These are phyloP conservation scores for Striga hermonthica DNA, from an alignment of 305 asterid genomes.

Conservation along the genomic window DNA sequence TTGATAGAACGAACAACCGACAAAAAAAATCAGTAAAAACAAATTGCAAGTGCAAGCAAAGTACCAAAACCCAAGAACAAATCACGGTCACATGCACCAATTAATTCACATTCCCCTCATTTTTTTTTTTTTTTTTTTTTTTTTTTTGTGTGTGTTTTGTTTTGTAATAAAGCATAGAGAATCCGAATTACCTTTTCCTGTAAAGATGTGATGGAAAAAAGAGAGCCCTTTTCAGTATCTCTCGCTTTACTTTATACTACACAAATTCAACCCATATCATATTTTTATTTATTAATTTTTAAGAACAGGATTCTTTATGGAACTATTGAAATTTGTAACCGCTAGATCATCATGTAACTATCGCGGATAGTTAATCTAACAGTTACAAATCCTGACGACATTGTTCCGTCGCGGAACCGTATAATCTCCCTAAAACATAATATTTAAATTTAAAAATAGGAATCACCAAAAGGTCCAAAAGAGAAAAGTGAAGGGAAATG, in stretches of 20 bases:
- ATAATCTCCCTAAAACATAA: too few relatives aligned
- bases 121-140: constrained; percentile 17
- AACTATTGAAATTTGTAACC: too few relatives aligned
- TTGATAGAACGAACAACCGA: background rate
- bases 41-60: constrained; percentile 11
- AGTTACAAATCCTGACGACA: too few relatives aligned
- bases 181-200: constrained; percentile 17
- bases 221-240: background rate
- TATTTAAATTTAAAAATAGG: too few relatives aligned
- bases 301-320: too few relatives aligned
- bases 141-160: too few relatives aligned
- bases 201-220: background rate
- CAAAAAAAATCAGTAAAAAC: background rate
- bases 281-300: too few relatives aligned
- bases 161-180: constrained; percentile 18
- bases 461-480: background rate
- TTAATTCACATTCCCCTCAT: constrained; percentile 19
- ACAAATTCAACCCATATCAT: background rate
- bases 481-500: background rate
- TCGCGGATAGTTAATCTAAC: too few relatives aligned
- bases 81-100: constrained; percentile 24
- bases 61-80: background rate
- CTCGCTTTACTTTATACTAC: background rate
- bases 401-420: too few relatives aligned
- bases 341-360: too few relatives aligned